Base-by-base conservation (phyloP, 306 rosid genomes). In the Dalbergia cochinchinensis region DNA sequence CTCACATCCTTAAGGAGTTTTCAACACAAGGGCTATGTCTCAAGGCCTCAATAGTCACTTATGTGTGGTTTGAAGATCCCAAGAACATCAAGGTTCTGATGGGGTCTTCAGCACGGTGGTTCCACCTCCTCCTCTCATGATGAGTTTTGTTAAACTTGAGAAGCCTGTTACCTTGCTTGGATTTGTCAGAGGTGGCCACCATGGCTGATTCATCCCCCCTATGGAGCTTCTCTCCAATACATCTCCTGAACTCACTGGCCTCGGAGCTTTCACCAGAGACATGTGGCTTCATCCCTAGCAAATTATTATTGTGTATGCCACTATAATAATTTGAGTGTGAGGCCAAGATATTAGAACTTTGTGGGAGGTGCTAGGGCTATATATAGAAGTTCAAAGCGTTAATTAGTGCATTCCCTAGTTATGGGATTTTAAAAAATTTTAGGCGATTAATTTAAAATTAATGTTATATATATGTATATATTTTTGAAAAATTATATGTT, bases 31-130 rank as follows among this genome's bases (percentile, higher is more conserved):
- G 31, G 31, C 31, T 1, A 26, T 26, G 31, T 26, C 31, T 26
- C 31, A 26, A 26, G 31, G 31, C 31, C 4, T 71, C 60, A 26
- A 41, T 65, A 16, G 19, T 34, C 11, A 55, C 2, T 80, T 45
- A 83, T 31, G 89, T 86, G 75, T 86, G 87, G 76, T 48, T 80
- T 83, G 73, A 80, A 45, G 83, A 76, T 2, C 83, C 83, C 71
- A 86, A 80, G 78, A 86, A 86, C 87, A 86, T 86, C 87, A 86
- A 76, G 37, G 85, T 86, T 83, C 85, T 79, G 1, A 86, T 76
- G 12, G 85, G 85, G 42, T 86, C 87, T 37, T 86, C 87, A 0
- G 35, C 78, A 67, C 58, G 83, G 83, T 72, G 81, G 76, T 15
- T 33, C 77, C 86, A 11, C 48, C 69, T 55, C 15, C 77, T 42